phyloP scores from a whole-genome alignment of 768 basidiomycete species.

The Trametes cingulata region DNA sequence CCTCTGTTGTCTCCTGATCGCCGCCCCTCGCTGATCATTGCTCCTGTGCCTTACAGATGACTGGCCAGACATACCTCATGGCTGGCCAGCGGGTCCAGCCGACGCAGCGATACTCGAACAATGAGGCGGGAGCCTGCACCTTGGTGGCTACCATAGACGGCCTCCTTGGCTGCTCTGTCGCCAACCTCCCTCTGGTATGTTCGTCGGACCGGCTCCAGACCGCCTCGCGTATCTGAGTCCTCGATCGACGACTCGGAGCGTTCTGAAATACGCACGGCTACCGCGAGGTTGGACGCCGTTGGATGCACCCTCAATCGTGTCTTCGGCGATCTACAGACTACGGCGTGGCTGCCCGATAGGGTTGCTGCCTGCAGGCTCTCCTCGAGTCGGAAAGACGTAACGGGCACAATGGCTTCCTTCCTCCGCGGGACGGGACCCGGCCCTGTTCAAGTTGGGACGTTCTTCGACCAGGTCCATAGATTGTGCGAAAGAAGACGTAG shows the following conservation, averaged over 20 bases:
- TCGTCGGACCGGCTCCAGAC: not conserved
- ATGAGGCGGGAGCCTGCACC: not conserved
- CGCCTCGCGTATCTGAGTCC: not conserved
- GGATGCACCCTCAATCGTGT: conserved; percentile 3
- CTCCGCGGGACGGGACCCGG: not conserved
- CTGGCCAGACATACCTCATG: not conserved
- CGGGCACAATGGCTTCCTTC: not conserved
- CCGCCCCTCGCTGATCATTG: too few relatives aligned
- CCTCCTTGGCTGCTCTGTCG: too few relatives aligned
- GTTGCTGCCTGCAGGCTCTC: not conserved
- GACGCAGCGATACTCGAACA: too few relatives aligned
- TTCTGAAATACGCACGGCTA: not conserved
- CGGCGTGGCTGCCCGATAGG: not conserved
- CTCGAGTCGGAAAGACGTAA: conserved; percentile 1
- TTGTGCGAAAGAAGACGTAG: not conserved
- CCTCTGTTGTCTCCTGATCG: too few relatives aligned
- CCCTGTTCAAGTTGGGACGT: too few relatives aligned
- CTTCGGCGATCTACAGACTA: not conserved
- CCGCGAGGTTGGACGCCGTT: not conserved
- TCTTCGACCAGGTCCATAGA: not conserved
- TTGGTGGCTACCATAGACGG: too few relatives aligned
- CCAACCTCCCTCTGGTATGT: not conserved
- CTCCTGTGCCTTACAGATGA: not conserved
- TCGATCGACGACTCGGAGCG: not conserved
- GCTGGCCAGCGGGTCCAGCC: not conserved